Evolutionary conservation across 306 rosid species (phyloP), one percentile per base, ranked within the genome.

Genomic region (Rosa multiflora): DNA sequence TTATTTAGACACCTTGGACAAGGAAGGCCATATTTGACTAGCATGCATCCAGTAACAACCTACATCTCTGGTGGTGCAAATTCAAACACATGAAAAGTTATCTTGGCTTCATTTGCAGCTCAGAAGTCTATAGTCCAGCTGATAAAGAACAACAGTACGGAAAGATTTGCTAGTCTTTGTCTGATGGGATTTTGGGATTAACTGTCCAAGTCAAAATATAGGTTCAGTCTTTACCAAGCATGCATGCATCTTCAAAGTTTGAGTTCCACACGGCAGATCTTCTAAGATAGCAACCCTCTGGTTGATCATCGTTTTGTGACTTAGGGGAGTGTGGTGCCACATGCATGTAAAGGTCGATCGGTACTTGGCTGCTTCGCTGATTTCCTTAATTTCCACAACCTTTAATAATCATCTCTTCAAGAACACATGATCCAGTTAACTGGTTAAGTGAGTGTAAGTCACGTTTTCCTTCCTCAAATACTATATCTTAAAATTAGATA

Each of bases 191-290:
- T 32, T 32, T 32, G 8, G 53, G 40, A 8, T 46, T 20, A 40
- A 53, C 23, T 35, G 17, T 44, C 2, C 6, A 35, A 72, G 79
- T 48, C 37, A 53, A 73, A 59, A 59, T 23, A 46, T 63, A 53
- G 35, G 61, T 15, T 2, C 48, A 44, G n/a, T 62, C 62, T 79
- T 58, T 17, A 53, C 9, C 8, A 21, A 73, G 13, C 67, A 56
- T 48, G 10, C 62, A 21, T 32, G 37, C 37, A 58, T 58, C 48
- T 29, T 40, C 74, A 37, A 72, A 49, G 82, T 75, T 79, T 12
- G 76, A 80, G 81, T 69, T 79, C 83, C 79, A 67, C 81, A 87
- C 86, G 88, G 48, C 86, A 82, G 73, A 72, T 76, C 76, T 58
- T 64, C 20, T 32, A 21, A 23, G 49, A 59, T 23, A 68, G 67